Evolutionary conservation across 2,329 filamentous ascomycete species (phyloP).

Genomic region (Cladophialophora psammophila): DNA sequence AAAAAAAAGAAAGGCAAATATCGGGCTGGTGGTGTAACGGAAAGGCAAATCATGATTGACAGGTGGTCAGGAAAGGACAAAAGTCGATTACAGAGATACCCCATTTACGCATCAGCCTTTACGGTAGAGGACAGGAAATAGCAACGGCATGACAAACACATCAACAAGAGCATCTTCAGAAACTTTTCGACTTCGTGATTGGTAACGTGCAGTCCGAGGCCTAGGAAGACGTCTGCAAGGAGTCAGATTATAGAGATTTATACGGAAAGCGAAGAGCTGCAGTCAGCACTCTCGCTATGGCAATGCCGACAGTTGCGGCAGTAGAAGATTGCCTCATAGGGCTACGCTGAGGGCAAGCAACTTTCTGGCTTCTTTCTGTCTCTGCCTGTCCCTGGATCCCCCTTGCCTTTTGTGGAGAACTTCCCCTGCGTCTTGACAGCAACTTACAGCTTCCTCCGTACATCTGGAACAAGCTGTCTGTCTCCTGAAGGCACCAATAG

Average conservation of each 20-base stretch:
- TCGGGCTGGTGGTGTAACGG: conserved; percentile 7
- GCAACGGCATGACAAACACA: conserved; percentile 20
- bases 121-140: conserved; percentile 24
- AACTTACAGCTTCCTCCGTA: background rate
- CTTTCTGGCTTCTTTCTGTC: conserved; percentile 2
- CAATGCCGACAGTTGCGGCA: background rate
- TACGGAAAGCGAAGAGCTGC: conserved; percentile 17
- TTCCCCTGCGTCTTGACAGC: conserved; percentile 6
- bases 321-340: conserved; percentile 7
- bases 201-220: conserved; percentile 13
- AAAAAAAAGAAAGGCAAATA: background rate
- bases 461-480: background rate
- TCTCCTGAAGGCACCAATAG: conserved; percentile 13
- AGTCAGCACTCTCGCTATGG: conserved; percentile 22
- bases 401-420: conserved; percentile 5
- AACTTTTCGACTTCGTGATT: conserved; percentile 3
- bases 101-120: conserved; percentile 17
- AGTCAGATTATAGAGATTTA: conserved; percentile 20
- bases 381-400: background rate
- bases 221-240: conserved; percentile 13
- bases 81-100: conserved; percentile 31
- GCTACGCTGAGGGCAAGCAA: background rate
- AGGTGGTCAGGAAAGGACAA: conserved; percentile 10
- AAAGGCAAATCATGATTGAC: conserved; percentile 9
- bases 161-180: background rate